Conservation (phyloP, 495 filamentous ascomycete genomes). For the Penicillium nucicola region DNA sequence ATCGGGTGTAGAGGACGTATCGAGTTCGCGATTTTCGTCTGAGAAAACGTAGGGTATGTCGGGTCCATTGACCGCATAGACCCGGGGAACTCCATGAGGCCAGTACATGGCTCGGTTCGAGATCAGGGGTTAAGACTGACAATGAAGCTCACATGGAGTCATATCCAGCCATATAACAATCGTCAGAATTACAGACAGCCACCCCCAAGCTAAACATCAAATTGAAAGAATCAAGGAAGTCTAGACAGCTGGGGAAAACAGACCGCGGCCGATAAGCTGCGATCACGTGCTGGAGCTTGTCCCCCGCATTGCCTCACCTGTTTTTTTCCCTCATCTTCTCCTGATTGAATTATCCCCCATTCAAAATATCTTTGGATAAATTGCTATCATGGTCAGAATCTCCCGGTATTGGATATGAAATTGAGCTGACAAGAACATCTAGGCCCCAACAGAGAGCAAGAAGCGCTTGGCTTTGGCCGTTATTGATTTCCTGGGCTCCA, state of each 20-base stretch:
- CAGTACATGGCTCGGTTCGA: constrained; percentile 79
- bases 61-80: constrained; percentile 74
- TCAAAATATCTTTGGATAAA: not conserved
- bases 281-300: constrained; percentile 27
- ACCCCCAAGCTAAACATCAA: not conserved
- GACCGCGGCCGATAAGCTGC: constrained; percentile 20
- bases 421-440: constrained; percentile 6
- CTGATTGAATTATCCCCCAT: constrained; percentile 1
- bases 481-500: constrained; percentile 87
- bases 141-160: constrained; percentile 39
- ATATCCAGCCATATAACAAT: constrained; percentile 24
- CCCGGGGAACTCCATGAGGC: constrained; percentile 86
- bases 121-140: constrained; percentile 22
- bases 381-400: constrained; percentile 19
- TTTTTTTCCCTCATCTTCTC: constrained; percentile 16
- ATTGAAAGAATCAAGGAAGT: constrained; percentile 2
- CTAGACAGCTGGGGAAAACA: constrained; percentile 5
- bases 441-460: constrained; percentile 68
- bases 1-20: not conserved
- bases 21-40: constrained; percentile 32
- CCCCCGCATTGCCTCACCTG: constrained; percentile 20
- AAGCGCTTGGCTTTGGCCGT: constrained; percentile 96
- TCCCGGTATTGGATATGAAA: not conserved
- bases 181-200: not conserved
- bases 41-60: constrained; percentile 34